These are phyloP conservation scores for Rhodotorula sp. DNA, from an alignment of 1,284 basidiomycete genomes.

Conservation along the genomic window DNA sequence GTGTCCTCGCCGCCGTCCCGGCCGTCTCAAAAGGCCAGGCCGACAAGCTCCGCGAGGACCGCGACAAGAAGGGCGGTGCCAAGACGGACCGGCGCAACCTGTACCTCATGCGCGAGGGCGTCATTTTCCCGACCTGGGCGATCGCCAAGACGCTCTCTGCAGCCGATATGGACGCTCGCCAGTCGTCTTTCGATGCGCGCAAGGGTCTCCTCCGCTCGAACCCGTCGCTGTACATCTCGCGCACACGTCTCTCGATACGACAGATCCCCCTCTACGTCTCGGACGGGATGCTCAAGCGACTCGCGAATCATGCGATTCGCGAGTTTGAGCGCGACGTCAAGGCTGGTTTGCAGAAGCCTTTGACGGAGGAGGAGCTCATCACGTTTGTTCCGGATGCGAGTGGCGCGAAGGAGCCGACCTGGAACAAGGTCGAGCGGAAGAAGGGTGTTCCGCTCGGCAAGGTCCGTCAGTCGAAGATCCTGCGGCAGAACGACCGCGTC, in stretches of 20 bases:
- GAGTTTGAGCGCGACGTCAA: conserved; percentile 79
- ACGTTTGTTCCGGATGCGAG: conserved; percentile 41
- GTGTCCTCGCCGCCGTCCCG: conserved; percentile 83
- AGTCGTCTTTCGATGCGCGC: conserved; percentile 77
- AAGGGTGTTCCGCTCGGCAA: conserved; percentile 59
- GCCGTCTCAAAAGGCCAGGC: conserved; percentile 91
- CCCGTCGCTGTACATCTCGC: conserved; percentile 89
- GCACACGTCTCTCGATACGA: conserved; percentile 87
- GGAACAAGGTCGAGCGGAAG: conserved; percentile 46
- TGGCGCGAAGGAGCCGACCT: conserved; percentile 47
- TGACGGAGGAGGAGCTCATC: conserved; percentile 72
- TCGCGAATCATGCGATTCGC: conserved; percentile 77
- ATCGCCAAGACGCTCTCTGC: conserved; percentile 67
- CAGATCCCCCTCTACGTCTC: conserved; percentile 88
- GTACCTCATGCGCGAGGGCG: conserved; percentile 93
- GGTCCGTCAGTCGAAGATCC: conserved; percentile 81
- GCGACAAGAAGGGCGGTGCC: conserved; percentile 71
- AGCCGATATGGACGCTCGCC: conserved; percentile 77
- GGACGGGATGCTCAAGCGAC: conserved; percentile 81
- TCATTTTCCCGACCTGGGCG: conserved; percentile 80
- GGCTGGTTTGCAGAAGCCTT: conserved; percentile 59
- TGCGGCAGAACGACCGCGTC: conserved; percentile 79
- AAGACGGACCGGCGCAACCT: conserved; percentile 95
- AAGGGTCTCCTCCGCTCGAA: conserved; percentile 78
- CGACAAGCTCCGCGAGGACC: conserved; percentile 77